A percentile compares a stretch with the other conserved stretches of the same genome.
Evolutionary conservation across 768 basidiomycete genomes (phyloP).

Genomic region (Calocybe cyanea): DNA sequence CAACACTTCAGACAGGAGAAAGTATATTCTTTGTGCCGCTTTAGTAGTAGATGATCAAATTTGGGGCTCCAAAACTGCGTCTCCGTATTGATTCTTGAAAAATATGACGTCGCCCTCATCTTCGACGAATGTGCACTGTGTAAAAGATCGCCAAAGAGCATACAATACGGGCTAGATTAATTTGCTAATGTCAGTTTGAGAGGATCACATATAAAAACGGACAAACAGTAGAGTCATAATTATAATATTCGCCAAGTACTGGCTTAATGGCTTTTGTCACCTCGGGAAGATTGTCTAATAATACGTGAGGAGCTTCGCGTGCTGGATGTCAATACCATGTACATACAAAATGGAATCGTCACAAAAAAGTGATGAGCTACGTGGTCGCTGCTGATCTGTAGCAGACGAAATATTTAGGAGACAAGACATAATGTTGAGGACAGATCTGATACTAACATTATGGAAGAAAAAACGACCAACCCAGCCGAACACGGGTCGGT

Average conservation of each 20-base stretch:
- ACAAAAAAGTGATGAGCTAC: conserved; percentile 62
- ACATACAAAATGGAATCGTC: conserved; percentile 55
- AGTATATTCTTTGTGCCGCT: too few species aligned
- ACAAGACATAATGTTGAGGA: background rate
- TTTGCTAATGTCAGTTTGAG: background rate
- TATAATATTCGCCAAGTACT: conserved; percentile 52
- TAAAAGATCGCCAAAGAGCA: conserved; percentile 57
- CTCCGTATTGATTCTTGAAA: conserved; percentile 48
- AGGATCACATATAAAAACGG: too few species aligned
- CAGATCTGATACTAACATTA: conserved; percentile 31
- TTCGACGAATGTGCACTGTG: conserved; percentile 55
- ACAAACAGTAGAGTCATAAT: conserved; percentile 54
- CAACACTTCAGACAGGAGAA: too few species aligned
- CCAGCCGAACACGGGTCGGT: conserved; percentile 58
- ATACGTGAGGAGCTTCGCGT: background rate
- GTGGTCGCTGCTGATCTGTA: conserved; percentile 44
- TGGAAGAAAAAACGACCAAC: conserved; percentile 54
- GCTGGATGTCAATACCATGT: conserved; percentile 5
- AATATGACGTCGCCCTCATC: conserved; percentile 52
- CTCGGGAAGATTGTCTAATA: conserved; percentile 45
- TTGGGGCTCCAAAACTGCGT: conserved; percentile 26
- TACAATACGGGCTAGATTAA: conserved; percentile 31
- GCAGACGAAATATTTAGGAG: background rate
- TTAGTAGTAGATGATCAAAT: background rate
- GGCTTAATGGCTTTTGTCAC: conserved; percentile 44